Evolutionary conservation across 208 protist species (phyloP).

Genomic region (Leishmania aethiopica): DNA sequence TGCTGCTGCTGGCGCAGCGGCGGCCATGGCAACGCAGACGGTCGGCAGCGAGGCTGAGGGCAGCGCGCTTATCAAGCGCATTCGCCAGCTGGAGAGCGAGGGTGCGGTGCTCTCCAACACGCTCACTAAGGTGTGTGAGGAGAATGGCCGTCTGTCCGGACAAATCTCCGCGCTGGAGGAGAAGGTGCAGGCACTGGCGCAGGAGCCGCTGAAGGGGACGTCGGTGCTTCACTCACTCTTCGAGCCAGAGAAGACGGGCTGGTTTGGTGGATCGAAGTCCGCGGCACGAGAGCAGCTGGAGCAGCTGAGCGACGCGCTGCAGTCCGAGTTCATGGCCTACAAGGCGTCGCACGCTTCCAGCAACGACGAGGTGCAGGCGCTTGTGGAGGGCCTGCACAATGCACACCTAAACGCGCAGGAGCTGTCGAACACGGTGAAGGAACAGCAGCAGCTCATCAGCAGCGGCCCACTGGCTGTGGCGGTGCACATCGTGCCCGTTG

Average conservation of each 20-base stretch:
- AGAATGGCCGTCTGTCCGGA: constrained; percentile 64
- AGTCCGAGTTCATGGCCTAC: constrained; percentile 80
- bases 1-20: neutral
- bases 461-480: constrained; percentile 37
- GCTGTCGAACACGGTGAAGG: constrained; percentile 56
- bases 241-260: constrained; percentile 78
- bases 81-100: constrained; percentile 73
- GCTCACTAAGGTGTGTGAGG: constrained; percentile 79
- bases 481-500: constrained; percentile 47
- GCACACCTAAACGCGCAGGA: constrained; percentile 61
- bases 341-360: constrained; percentile 68
- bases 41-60: constrained; percentile 55
- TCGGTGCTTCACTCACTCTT: constrained; percentile 77
- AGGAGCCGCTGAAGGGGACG: constrained; percentile 40
- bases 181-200: constrained; percentile 48
- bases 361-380: constrained; percentile 81
- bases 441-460: constrained; percentile 72
- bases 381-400: constrained; percentile 66
- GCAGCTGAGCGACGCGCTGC: constrained; percentile 60
- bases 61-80: constrained; percentile 60
- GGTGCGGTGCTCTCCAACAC: constrained; percentile 55
- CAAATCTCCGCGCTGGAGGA: constrained; percentile 39
- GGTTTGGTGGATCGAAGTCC: constrained; percentile 77
- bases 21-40: constrained; percentile 32
- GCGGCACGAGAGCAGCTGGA: constrained; percentile 69